A percentile compares a stretch with the other conserved stretches of the same genome.
Conservation (phyloP, 331 rosid genomes). For the Stylosanthes scabra region DNA sequence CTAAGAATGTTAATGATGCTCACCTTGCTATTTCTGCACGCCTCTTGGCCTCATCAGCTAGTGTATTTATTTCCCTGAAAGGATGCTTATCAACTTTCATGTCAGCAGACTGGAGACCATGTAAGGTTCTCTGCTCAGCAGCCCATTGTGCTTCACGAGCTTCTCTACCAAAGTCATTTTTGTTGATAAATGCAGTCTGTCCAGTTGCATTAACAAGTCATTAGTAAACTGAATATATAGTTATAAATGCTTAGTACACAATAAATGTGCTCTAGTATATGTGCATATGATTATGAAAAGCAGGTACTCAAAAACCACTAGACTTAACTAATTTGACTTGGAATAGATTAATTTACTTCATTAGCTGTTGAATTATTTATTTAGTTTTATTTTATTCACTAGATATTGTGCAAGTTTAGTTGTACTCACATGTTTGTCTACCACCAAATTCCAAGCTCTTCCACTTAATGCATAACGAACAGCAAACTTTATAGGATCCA, state of each 20-base stretch:
- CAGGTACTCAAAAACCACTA: too few species aligned
- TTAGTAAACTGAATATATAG: not conserved
- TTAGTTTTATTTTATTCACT: too few species aligned
- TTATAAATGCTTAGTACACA: too few species aligned
- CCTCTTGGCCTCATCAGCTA: constrained; percentile 82
- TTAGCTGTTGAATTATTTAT: too few species aligned
- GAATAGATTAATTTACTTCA: too few species aligned
- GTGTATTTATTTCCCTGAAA: constrained; percentile 62
- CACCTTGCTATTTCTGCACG: constrained; percentile 80
- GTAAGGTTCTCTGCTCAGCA: constrained; percentile 73
- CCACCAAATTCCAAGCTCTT: constrained; percentile 57
- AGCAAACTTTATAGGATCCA: constrained; percentile 61
- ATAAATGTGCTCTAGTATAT: too few species aligned
- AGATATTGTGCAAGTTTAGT: not conserved
- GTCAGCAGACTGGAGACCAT: constrained; percentile 56
- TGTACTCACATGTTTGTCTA: constrained; percentile 55
- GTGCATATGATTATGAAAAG: too few species aligned
- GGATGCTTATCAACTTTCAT: constrained; percentile 53
- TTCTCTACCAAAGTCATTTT: constrained; percentile 71
- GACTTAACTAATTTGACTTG: not conserved
- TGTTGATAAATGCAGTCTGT: constrained; percentile 75
- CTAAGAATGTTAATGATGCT: not conserved
- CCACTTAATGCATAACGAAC: constrained; percentile 60
- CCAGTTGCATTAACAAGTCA: constrained; percentile 25
- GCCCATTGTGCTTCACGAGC: constrained; percentile 76